Base-by-base conservation (phyloP, 495 filamentous ascomycete genomes). In the Monascus purpureus region DNA sequence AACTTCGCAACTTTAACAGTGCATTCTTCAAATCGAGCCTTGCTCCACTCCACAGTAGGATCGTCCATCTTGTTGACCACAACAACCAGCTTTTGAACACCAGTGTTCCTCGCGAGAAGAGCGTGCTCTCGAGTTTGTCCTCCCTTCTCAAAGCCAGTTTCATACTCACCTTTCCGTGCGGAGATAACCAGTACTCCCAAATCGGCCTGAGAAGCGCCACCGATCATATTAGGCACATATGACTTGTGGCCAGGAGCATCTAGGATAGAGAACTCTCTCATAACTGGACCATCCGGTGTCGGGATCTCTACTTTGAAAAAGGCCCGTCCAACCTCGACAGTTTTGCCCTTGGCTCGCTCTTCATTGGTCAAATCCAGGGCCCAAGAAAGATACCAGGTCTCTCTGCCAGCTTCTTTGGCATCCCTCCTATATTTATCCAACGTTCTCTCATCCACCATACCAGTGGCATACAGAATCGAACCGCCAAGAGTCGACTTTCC, bases 41-140 rank as follows among this genome's bases (percentile, higher is more conserved):
- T 72, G 43, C 76, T 84, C 90, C 90, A 99, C 43, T 93, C 72
- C 32, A 97, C 90, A 3, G 87, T 99, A 1, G 76, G 65, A 49
- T 99, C 90, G 45, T 99, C 90, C 92, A 96, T 96, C 58, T 88
- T 99, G 70, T 96, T 99, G 40, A 99, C 85, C 17, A 71, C 90
- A 13, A 99, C 73, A 2, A 96, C 64, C 13, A 99, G 71, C 55
- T 93, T 94, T 63, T 82, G 82, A 18, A 99, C 90, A 47, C 90
- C 88, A 49, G 93, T 85, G n/a, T 93, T 99, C 56, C 94, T 92
- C 30, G 90, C 90, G 31, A 99, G 65, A 50, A 99, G 78, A 28
- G 90, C 90, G 55, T 97, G 90, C 63, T 99, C 90, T 48, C 90
- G 70, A 26, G 92, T 99, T 54, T 99, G 90, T 11, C 92, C 90